A percentile compares a stretch with the other conserved stretches of the same genome.
These are phyloP conservation scores for Penicillium capsulatum DNA, from an alignment of 2,329 filamentous ascomycete species.

Conservation along the genomic window DNA sequence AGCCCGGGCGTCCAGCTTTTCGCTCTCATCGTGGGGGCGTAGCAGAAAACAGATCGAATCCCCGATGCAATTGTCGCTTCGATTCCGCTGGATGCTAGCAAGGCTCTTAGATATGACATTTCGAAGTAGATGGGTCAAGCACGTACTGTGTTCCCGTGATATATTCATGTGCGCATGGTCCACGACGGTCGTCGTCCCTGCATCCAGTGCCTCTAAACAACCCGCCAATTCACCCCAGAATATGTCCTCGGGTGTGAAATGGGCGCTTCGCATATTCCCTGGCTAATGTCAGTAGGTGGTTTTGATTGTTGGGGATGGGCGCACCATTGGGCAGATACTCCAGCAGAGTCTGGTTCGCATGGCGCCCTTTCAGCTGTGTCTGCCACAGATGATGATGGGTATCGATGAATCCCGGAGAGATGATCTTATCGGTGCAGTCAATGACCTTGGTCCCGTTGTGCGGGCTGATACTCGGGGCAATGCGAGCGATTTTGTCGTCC, in stretches of 20 bases:
- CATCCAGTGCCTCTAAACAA: constrained; percentile 21
- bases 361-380: constrained; percentile 38
- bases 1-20: constrained; percentile 22
- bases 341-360: constrained; percentile 40
- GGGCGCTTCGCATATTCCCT: constrained; percentile 19
- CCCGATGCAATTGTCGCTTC: constrained; percentile 26
- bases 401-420: constrained; percentile 35
- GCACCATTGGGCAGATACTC: constrained; percentile 33
- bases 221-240: constrained; percentile 42
- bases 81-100: constrained; percentile 19
- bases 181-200: constrained; percentile 27
- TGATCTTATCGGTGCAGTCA: constrained; percentile 37
- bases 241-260: constrained; percentile 41
- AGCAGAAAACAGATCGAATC: constrained; percentile 29
- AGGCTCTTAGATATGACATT: too few relatives aligned
- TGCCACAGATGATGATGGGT: constrained; percentile 47
- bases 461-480: not conserved
- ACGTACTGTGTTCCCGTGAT: constrained; percentile 23
- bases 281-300: not conserved
- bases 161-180: constrained; percentile 33
- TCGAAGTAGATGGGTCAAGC: too few relatives aligned
- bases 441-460: constrained; percentile 28
- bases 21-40: constrained; percentile 18
- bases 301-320: not conserved
- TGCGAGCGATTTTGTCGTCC: not conserved